Evolutionary conservation across 2,329 filamentous ascomycete genomes (phyloP).

Genomic region (Rutstroemia sp.): DNA sequence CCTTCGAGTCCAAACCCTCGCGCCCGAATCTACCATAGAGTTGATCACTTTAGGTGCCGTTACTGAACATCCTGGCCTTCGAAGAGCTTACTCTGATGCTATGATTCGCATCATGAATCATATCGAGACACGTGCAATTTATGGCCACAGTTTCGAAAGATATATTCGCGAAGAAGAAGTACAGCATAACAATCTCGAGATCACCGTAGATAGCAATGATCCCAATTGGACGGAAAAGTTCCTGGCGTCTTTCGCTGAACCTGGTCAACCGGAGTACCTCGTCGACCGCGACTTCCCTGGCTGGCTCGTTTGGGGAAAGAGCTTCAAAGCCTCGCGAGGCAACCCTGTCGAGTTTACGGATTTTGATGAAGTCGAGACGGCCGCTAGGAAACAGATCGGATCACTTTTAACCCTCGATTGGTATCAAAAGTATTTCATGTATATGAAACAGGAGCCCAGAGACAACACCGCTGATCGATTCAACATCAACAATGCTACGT

Average conservation of each 20-base stretch:
- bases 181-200: slow-evolving; percentile 66
- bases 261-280: slow-evolving; percentile 71
- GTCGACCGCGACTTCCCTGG: slow-evolving; percentile 88
- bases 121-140: slow-evolving; percentile 78
- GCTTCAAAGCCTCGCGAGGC: slow-evolving; percentile 71
- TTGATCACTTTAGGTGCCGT: slow-evolving; percentile 77
- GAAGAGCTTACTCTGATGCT: slow-evolving; percentile 73
- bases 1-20: slow-evolving; percentile 83
- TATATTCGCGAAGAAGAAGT: slow-evolving; percentile 76
- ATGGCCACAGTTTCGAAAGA: slow-evolving; percentile 79
- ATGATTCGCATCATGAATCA: slow-evolving; percentile 73
- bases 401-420: slow-evolving; percentile 72
- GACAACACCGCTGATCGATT: slow-evolving; percentile 79
- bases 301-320: slow-evolving; percentile 93
- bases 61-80: slow-evolving; percentile 81
- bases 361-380: slow-evolving; percentile 76
- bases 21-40: slow-evolving; percentile 73
- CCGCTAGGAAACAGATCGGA: slow-evolving; percentile 72
- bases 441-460: slow-evolving; percentile 91
- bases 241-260: slow-evolving; percentile 68
- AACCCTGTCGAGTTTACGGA: slow-evolving; percentile 56
- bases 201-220: slow-evolving; percentile 68
- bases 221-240: slow-evolving; percentile 72
- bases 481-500: slow-evolving; percentile 77
- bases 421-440: slow-evolving; percentile 83